phyloP scores from a whole-genome alignment of 768 basidiomycete genomes.

The Lactifluus echinatus region DNA sequence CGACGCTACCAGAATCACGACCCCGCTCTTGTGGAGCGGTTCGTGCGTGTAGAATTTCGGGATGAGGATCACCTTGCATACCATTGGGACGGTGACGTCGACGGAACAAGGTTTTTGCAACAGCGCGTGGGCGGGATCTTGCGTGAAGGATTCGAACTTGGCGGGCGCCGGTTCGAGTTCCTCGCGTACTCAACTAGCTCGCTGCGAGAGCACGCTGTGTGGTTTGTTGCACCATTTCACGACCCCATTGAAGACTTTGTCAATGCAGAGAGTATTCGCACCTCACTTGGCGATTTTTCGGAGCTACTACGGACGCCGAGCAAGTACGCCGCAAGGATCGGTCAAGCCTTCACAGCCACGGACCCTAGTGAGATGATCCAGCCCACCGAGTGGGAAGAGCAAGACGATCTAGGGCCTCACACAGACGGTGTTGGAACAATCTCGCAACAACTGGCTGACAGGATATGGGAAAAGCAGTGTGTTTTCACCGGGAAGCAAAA shows the following conservation, averaged over 20 bases:
- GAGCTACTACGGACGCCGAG: slow-evolving; percentile 44
- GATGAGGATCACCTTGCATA: slow-evolving; percentile 75
- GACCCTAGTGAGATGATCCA: slow-evolving; percentile 58
- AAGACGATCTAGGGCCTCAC: slow-evolving; percentile 52
- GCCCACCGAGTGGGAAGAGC: slow-evolving; percentile 51
- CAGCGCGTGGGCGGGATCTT: slow-evolving; percentile 29
- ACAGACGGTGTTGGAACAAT: slow-evolving; percentile 83
- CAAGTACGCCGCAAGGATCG: slow-evolving; percentile 74
- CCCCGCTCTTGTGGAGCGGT: slow-evolving; percentile 49
- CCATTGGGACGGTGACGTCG: slow-evolving; percentile 59
- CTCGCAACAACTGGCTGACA: slow-evolving; percentile 45
- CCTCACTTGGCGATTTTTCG: slow-evolving; percentile 61
- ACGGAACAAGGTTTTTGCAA: slow-evolving; percentile 46
- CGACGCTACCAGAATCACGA: slow-evolving; percentile 39
- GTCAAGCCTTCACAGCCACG: slow-evolving; percentile 79
- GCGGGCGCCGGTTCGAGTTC: slow-evolving; percentile 67
- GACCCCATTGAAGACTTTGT: slow-evolving; percentile 38
- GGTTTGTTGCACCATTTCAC: slow-evolving; percentile 65
- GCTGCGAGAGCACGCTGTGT: slow-evolving; percentile 71
- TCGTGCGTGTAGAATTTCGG: slow-evolving; percentile 76
- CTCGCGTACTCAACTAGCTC: slow-evolving; percentile 78
- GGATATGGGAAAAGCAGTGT: slow-evolving; percentile 53
- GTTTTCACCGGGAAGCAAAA: slow-evolving; percentile 22
- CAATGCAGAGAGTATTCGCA: slow-evolving; percentile 49
- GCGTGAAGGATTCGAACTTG: slow-evolving; percentile 58